Evolutionary conservation across 179 eudicot genomes (phyloP), one percentile per base, ranked within the genome.

Genomic region (Silene noctiflora): DNA sequence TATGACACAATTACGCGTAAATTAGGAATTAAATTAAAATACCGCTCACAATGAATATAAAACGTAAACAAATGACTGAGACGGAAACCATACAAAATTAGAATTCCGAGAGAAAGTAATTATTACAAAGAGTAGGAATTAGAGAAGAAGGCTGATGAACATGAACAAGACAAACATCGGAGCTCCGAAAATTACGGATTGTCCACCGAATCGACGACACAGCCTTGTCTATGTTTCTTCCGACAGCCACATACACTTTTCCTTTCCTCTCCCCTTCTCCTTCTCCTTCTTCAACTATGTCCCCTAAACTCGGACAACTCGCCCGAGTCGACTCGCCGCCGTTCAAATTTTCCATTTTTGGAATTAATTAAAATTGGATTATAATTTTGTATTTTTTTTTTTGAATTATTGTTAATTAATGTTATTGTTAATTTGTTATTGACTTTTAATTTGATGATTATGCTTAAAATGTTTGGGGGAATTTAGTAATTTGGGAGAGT

Each of bases 111-210:
- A 63, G 67, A 63, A 27, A 13, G 35, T 8, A 13, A 74, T 84
- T 81, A 90, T 27, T 27, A 27, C 97, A 77, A 51, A 82, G 91
- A 48, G 97, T 92, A 64, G 97, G 97, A 39, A 92, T 92, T 39
- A 76, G 55, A 4, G 91, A 82, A 78, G 95, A 90, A 67, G 95
- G 97, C 27, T 81, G 90, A 84, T 90, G 93, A 67, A 92, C 93
- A 85, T 92, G 93, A 86, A 87, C 78, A 65, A 92, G 75, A 55
- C 88, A 89, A 58, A 92, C 70, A 48, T 87, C 84, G 25, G 25
- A 59, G 61, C 19, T 67, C 1, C 62, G 75, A 44, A 90, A 92
- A 42, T 11, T 60, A 42, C 75, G 77, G 66, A 84, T 69, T 71
- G 88, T 69, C 97, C 95, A 92, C 20, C 69, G 81, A 33, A 92